phyloP scores from a whole-genome alignment of 2,329 filamentous ascomycete species.

The Fusarium coicis region DNA sequence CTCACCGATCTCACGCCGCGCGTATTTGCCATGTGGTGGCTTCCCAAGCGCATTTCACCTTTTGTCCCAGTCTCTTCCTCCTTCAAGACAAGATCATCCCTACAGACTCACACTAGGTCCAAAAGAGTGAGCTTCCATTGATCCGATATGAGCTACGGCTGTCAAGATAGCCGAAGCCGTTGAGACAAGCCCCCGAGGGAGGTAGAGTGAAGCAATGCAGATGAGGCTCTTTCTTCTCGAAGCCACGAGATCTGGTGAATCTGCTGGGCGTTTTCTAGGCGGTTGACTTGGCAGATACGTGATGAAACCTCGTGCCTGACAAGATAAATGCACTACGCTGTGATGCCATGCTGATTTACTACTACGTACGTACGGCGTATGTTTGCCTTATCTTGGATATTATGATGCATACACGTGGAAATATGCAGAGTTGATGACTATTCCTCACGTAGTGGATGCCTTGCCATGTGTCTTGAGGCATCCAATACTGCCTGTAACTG shows the following conservation, averaged over 20 bases:
- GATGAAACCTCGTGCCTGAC: constrained; percentile 19
- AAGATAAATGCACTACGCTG: background rate
- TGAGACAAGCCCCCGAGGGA: constrained; percentile 28
- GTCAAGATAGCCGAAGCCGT: constrained; percentile 43
- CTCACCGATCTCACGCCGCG: constrained; percentile 14
- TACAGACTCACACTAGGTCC: constrained; percentile 30
- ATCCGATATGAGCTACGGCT: constrained; percentile 40
- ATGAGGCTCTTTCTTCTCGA: constrained; percentile 21
- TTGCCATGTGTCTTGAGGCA: constrained; percentile 27
- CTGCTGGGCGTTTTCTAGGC: constrained; percentile 4
- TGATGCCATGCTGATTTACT: background rate
- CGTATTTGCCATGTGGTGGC: constrained; percentile 45
- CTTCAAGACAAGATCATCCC: constrained; percentile 5
- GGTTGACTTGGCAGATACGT: constrained; percentile 13
- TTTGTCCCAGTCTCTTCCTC: background rate
- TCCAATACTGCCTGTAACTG: background rate
- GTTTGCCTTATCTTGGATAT: background rate
- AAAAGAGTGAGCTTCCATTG: constrained; percentile 41
- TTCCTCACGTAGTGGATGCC: constrained; percentile 12
- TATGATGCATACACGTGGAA: constrained; percentile 12
- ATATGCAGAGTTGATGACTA: constrained; percentile 7
- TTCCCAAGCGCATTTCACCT: constrained; percentile 14
- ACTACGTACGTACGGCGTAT: background rate
- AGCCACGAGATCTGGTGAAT: background rate
- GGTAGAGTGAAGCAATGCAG: background rate